A percentile compares a stretch with the other conserved stretches of the same genome.
Evolutionary conservation across 1,284 basidiomycete species (phyloP).

Genomic region (Ceratobasidium sp.): DNA sequence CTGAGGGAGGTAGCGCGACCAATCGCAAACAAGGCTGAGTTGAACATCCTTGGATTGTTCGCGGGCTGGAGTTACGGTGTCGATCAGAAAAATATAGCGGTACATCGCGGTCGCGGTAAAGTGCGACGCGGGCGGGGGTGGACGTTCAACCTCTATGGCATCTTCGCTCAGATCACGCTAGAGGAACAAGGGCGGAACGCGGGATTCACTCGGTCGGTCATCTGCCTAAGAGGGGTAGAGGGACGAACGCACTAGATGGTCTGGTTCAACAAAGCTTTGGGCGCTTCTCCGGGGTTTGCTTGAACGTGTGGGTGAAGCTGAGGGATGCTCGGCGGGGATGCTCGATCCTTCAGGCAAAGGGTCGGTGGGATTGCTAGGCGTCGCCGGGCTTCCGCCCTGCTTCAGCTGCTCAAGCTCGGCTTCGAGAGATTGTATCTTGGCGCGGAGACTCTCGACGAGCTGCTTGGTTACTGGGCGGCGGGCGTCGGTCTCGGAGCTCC

Average conservation of each 20-base stretch:
- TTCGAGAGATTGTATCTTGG: conserved; percentile 6
- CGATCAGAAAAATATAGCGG: conserved; percentile 33
- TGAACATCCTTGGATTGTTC: conserved; percentile 10
- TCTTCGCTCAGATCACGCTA: not conserved
- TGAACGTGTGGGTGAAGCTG: not conserved
- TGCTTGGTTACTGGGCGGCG: conserved; percentile 19
- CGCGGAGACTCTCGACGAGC: conserved; percentile 28
- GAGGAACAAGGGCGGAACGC: not conserved
- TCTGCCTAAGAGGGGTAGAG: not conserved
- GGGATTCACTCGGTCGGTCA: not conserved
- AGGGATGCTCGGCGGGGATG: not conserved
- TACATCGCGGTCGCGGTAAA: not conserved
- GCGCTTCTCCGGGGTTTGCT: too few species aligned
- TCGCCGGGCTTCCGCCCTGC: not conserved
- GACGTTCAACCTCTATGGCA: not conserved
- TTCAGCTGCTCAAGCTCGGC: conserved; percentile 10
- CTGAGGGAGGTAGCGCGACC: conserved; percentile 34
- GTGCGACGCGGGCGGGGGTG: not conserved
- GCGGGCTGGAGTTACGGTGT: not conserved
- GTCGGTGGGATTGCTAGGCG: not conserved
- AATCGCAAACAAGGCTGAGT: conserved; percentile 25
- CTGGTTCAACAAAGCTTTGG: not conserved
- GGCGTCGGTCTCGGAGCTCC: conserved; percentile 10
- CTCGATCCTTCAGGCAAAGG: not conserved
- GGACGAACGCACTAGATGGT: not conserved